Base-by-base conservation (phyloP, 2,329 filamentous ascomycete genomes). In the Aspergillus hortae region DNA sequence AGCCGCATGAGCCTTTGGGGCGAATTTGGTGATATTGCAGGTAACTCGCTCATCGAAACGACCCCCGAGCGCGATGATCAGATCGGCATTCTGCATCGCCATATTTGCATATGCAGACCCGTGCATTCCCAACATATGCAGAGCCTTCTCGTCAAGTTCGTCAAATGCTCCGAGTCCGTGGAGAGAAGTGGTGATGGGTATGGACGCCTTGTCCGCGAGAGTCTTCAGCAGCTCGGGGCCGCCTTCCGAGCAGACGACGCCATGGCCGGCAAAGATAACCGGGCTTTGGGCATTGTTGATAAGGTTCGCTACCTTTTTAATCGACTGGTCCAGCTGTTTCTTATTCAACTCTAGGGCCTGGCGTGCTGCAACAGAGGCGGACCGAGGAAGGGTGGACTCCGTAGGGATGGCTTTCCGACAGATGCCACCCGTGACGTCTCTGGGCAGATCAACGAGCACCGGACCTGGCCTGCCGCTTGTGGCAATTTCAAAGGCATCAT, bases 111-210 rank as follows among this genome's bases (percentile, higher is more conserved):
- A 96, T 3, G 89, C 90, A 3, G 90, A 87, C 50, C 92, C 92
- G 76, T 96, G 91, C 90, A 96, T 96, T 56, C 92, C 92, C 15
- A 96, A 83, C 92, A 97, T 96, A 74, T 96, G 91, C 42, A 96
- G 80, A 36, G 91, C 88, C 80, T 95, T 95, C 57, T 88, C 83
- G 64, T 96, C 89, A 1, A 90, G 82, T 75, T 96, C 92, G 65
- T 96, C 91, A 61, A 87, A 96, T 10, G 83, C 88, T 56, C 92
- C 92, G 3, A 97, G 83, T 54, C 91, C 92, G 61, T 95, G 91
- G 3, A 97, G 84, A 42, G 91, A 95, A 17, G 92, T 96, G 5
- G 91, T 95, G 23, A 96, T 92, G 44, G 92, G 92, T 58, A 96
- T 94, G 48, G 84, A 87, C 17, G 85, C 82, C 79, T 91, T 95